Conservation (phyloP, 768 basidiomycete genomes). For the Lepiota subincarnata region DNA sequence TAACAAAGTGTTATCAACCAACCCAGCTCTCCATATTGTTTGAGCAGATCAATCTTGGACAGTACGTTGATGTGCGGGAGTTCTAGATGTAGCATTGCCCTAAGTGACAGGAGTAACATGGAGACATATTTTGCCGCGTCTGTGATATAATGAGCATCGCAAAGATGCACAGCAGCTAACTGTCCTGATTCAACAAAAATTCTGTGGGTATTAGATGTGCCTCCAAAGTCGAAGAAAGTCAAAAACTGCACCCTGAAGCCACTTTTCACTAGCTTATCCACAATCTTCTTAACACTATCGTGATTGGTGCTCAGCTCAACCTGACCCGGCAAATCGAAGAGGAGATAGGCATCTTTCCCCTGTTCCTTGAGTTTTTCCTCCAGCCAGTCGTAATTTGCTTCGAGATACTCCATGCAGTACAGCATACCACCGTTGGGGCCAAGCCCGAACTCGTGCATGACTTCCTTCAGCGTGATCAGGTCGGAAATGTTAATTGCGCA, state of each 20-base stretch:
- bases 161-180: constrained; percentile 93
- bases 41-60: constrained; percentile 91
- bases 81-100: constrained; percentile 98
- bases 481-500: constrained; percentile 82
- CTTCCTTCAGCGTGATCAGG: constrained; percentile 83
- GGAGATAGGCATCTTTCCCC: constrained; percentile 74
- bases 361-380: constrained; percentile 62
- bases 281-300: constrained; percentile 77
- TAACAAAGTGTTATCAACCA: constrained; percentile 17
- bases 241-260: constrained; percentile 74
- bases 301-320: constrained; percentile 98
- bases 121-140: constrained; percentile 95
- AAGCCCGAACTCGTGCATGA: constrained; percentile 77
- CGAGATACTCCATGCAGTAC: constrained; percentile 95
- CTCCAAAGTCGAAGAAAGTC: constrained; percentile 1
- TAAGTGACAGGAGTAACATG: constrained; percentile 82
- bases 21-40: constrained; percentile 91
- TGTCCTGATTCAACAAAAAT: constrained; percentile 29
- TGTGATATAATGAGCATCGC: constrained; percentile 96
- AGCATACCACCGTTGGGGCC: constrained; percentile 97
- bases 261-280: constrained; percentile 64
- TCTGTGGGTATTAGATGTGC: not conserved
- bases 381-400: constrained; percentile 91
- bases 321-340: constrained; percentile 97
- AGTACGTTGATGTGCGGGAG: constrained; percentile 98